These are phyloP conservation scores for Cyanidium caldarium DNA, from an alignment of 23 red algal genomes.

Conservation along the genomic window DNA sequence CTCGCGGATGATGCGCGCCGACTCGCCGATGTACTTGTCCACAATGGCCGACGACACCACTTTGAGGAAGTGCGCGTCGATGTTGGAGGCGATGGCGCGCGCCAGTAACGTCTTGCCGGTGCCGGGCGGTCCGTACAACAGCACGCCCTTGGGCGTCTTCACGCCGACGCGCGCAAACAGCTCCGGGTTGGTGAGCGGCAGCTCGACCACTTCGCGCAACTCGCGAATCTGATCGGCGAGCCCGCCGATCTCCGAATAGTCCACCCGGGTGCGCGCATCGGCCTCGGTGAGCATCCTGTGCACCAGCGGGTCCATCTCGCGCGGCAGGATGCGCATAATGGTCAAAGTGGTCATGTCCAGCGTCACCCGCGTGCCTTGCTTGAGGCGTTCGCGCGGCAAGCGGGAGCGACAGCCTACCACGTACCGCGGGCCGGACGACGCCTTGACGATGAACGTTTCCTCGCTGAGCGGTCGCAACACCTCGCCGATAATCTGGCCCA, in stretches of 20 bases:
- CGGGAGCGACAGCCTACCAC: conserved; percentile 81
- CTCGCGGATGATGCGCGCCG: conserved; percentile 90
- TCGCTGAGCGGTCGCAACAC: conserved; percentile 75
- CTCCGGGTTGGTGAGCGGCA: conserved; percentile 95
- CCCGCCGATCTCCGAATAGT: conserved; percentile 91
- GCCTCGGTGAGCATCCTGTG: conserved; percentile 98
- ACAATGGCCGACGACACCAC: conserved; percentile 97
- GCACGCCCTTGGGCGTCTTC: conserved; percentile 89
- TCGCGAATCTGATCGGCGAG: conserved; percentile 89
- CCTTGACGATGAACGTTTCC: conserved; percentile 95
- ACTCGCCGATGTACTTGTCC: conserved; percentile 99
- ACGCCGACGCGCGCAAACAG: conserved; percentile 90
- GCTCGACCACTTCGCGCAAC: conserved; percentile 91
- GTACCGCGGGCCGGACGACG: conserved; percentile 90
- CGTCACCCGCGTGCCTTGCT: conserved; percentile 81
- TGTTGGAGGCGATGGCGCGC: conserved; percentile 82
- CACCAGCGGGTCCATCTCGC: conserved; percentile 94
- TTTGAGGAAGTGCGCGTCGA: conserved; percentile 87
- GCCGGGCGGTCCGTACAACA: conserved; percentile 93
- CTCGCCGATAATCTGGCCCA: conserved; percentile 97
- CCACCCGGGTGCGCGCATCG: conserved; percentile 23
- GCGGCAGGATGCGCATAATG: conserved; percentile 95
- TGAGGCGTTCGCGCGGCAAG: conserved; percentile 49
- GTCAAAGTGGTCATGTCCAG: conserved; percentile 99
- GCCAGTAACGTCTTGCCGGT: conserved; percentile 96